Evolutionary conservation across 495 filamentous ascomycete species (phyloP), one percentile per base, ranked within the genome.

Genomic region (Hyphodiscus hymeniophilus): DNA sequence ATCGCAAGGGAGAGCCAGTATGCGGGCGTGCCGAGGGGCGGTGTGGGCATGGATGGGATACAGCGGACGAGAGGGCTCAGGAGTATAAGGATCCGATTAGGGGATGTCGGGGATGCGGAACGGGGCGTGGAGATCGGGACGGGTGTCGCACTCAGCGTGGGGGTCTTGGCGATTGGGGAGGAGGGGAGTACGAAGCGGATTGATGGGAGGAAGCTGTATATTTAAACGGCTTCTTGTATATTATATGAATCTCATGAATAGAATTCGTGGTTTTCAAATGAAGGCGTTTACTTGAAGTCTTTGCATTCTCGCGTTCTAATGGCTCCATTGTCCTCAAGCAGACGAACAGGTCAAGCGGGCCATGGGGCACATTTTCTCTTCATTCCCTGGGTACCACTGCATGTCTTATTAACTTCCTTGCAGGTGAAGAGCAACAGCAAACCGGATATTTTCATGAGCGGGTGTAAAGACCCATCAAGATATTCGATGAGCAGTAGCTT

Each of bases 21-120:
- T 24, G 53, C 50, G 12, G 16, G 48, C 5, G 47, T 57, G 46
- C 50, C 55, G 22, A 47, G 53, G 44, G 47, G 50, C 1, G 50
- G 50, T 16, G 55, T 57, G 11, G 50, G 50, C 38, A 57, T 57
- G 55, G 50, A 53, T 44, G 55, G 50, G 12, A 50, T 57, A 46
- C 46, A 53, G 17, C 53, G 50, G 33, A 50, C 55, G 38, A 50
- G 50, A 20, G 12, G 50, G 38, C 38, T 53, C 28, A 53, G 50
- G 36, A 50, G 50, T n/a, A 38, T 57, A 1, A 57, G 50, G 20
- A 46, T 57, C 22, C 32, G 46, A 13, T 42, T 57, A 6, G 50
- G 49, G 22, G 50, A 53, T 53, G 47, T 53, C 0, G 43, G 41
- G 30, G 42, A 47, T 26, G 24, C 12, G 7, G 35, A 44, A 8